These are phyloP conservation scores for Venturia oleaginea DNA, from an alignment of 2,329 filamentous ascomycete species.

Conservation along the genomic window DNA sequence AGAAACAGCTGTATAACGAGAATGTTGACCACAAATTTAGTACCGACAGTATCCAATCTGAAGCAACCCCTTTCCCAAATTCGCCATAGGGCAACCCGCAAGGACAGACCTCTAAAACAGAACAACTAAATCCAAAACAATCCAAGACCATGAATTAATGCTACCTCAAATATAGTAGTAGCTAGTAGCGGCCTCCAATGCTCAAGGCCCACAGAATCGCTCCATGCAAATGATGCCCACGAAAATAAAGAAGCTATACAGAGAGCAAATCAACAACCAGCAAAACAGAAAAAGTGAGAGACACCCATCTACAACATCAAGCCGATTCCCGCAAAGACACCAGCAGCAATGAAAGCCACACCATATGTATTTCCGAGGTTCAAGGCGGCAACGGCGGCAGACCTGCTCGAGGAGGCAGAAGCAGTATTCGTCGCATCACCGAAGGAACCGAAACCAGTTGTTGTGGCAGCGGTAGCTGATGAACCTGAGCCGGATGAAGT, in stretches of 20 bases:
- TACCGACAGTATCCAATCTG: too few species aligned
- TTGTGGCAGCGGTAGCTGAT: slow-evolving; percentile 4
- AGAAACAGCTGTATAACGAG: too few species aligned
- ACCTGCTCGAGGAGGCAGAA: not conserved
- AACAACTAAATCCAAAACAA: too few species aligned
- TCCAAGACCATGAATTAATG: not conserved
- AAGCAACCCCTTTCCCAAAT: not conserved
- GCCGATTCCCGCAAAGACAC: slow-evolving; percentile 14
- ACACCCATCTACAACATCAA: slow-evolving; percentile 10
- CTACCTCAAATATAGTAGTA: not conserved
- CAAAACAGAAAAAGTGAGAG: not conserved
- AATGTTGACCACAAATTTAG: too few species aligned
- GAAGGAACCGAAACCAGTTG: slow-evolving; percentile 7
- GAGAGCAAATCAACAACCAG: not conserved
- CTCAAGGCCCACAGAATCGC: not conserved
- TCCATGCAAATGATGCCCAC: not conserved
- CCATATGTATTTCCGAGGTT: slow-evolving; percentile 13
- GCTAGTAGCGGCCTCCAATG: not conserved
- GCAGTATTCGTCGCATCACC: slow-evolving; percentile 5
- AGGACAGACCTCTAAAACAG: not conserved
- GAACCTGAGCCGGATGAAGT: slow-evolving; percentile 22
- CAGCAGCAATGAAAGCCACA: slow-evolving; percentile 11
- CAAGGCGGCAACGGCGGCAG: not conserved
- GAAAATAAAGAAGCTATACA: not conserved
- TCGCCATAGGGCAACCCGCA: not conserved